phyloP scores from a whole-genome alignment of 2,329 filamentous ascomycete genomes.

The Aspergillus ruber region DNA sequence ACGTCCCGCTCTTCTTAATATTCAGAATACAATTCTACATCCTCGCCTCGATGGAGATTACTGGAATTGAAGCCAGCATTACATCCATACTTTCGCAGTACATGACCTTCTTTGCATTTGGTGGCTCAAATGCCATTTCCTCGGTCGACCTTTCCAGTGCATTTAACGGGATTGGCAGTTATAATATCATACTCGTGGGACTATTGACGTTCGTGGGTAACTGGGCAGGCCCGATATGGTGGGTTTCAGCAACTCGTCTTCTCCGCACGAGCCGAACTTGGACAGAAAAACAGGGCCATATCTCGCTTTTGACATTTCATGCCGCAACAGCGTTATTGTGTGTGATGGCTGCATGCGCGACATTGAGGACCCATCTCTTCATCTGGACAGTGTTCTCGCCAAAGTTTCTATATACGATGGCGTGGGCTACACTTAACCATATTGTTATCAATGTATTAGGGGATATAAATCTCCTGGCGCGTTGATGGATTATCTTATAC shows the following conservation, averaged over 20 bases:
- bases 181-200: constrained; percentile 75
- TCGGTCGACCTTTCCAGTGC: constrained; percentile 91
- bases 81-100: constrained; percentile 72
- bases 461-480: constrained; percentile 24
- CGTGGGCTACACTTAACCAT: constrained; percentile 82
- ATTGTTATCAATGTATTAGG: constrained; percentile 63
- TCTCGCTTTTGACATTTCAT: constrained; percentile 65
- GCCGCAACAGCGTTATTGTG: constrained; percentile 57
- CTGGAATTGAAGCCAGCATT: constrained; percentile 55
- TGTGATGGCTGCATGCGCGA: constrained; percentile 84
- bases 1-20: constrained; percentile 76
- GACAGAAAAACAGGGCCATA: constrained; percentile 41
- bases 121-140: constrained; percentile 89
- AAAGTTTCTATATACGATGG: constrained; percentile 88
- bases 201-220: constrained; percentile 80
- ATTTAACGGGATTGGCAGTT: constrained; percentile 83
- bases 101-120: constrained; percentile 80
- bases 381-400: constrained; percentile 99
- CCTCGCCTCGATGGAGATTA: constrained; percentile 38
- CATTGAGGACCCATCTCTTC: constrained; percentile 81
- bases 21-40: constrained; percentile 58
- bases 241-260: constrained; percentile 57
- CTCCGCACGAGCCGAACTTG: constrained; percentile 14
- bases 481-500: neutral
- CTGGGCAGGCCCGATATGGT: constrained; percentile 88